phyloP scores from a whole-genome alignment of 345 rosid genomes.

The Eucalyptus paniculata region DNA sequence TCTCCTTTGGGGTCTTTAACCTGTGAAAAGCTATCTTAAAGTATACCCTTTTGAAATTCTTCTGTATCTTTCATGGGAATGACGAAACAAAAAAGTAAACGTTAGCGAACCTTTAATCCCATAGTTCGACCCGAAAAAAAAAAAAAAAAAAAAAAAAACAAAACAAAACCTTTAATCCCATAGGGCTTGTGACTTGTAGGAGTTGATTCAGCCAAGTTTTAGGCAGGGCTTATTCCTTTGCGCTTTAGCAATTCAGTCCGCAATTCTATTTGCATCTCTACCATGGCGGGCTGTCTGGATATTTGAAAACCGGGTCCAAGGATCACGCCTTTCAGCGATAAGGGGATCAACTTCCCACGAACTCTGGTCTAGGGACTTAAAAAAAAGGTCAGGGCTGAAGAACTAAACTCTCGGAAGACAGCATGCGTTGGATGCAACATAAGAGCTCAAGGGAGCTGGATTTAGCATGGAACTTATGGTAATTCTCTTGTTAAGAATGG shows the following conservation, averaged over 20 bases:
- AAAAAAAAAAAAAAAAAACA: no score
- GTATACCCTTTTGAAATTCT: background rate
- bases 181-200: background rate
- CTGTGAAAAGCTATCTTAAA: background rate
- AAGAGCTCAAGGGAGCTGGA: no score
- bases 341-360: no score
- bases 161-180: background rate
- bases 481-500: background rate
- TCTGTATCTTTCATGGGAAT: background rate
- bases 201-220: background rate
- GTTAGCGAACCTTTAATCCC: no score
- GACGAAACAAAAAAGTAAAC: background rate
- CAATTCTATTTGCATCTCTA: background rate
- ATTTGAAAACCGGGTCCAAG: no score
- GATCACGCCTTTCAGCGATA: no score
- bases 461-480: background rate
- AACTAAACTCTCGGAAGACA: rapidly evolving
- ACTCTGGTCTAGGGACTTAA: no score
- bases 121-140: no score
- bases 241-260: background rate
- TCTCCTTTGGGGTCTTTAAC: background rate
- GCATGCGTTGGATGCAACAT: no score
- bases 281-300: background rate
- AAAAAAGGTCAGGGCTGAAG: no score
- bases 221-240: background rate